Evolutionary conservation across 768 basidiomycete genomes (phyloP), one percentile per base, ranked within the genome.

Genomic region (Boletus reticulatus): DNA sequence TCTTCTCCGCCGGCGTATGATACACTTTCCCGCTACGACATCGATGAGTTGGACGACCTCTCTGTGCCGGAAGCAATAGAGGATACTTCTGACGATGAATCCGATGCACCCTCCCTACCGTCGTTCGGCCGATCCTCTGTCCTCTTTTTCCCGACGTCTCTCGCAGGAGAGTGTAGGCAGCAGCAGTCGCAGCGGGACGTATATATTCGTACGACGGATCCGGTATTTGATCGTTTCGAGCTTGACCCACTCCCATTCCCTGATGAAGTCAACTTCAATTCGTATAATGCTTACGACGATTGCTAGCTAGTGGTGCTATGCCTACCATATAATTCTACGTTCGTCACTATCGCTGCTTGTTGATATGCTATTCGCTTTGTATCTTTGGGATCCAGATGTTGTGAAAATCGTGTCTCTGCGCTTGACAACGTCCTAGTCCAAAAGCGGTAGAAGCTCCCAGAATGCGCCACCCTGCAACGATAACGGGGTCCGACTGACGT

Each of bases 11-110:
- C 67, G 22, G 64, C 67, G 57, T 75, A 73, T 74, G 80, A 83
- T 66, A 78, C 86, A 44, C 76, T 87, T 43, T 84, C 89, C 52
- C 87, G 85, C 62, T 80, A 78, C 65, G 77, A 83, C 56, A 67
- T 70, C 62, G 82, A 87, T 72, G 84, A 88, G 72, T 64, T 81
- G 60, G 87, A 87, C 63, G 86, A 87, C 65, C 77, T 84, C 32
- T 75, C 86, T 29, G 82, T 90, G 42, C 89, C 88, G 43, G 89
- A 91, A 65, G 84, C 88, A 41, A 88, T 91, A 78, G 89, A 91
- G 69, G 89, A 92, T 71, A 82, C 80, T 37, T 92, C 89, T 43
- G 90, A 92, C 73, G 89, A 92, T 74, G 90, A 91, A 76, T 89
- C 89, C 16, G 89, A 92, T 62, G 74, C 80, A 6, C 81, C 78